Evolutionary conservation across 352 stramenopile genomes (phyloP).

Genomic region (Blastocystis sp.): DNA sequence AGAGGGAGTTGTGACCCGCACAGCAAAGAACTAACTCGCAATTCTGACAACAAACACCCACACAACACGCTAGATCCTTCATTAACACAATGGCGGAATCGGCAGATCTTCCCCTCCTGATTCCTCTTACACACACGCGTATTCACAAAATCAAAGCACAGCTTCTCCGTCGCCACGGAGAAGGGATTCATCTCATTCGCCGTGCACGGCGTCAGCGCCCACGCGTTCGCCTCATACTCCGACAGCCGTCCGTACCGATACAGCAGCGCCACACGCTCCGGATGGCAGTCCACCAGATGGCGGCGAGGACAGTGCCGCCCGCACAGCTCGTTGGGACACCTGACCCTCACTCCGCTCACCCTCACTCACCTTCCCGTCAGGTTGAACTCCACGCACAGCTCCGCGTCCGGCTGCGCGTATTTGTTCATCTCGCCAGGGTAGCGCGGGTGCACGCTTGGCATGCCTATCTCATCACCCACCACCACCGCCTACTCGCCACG

Average conservation of each 20-base stretch:
- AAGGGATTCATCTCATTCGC: constrained; percentile 54
- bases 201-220: constrained; percentile 5
- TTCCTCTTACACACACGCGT: constrained; percentile 54
- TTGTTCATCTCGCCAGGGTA: constrained; percentile 55
- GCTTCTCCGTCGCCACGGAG: background rate
- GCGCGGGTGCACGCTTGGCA: constrained; percentile 11
- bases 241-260: constrained; percentile 30
- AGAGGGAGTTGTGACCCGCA: too few species aligned
- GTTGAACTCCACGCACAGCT: constrained; percentile 49
- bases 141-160: constrained; percentile 69
- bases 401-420: background rate
- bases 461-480: constrained; percentile 2
- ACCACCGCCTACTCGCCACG: background rate
- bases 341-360: background rate
- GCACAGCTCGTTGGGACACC: constrained; percentile 28
- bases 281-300: constrained; percentile 53
- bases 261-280: constrained; percentile 30
- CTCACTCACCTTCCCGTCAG: constrained; percentile 19
- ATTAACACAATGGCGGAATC: constrained; percentile 56
- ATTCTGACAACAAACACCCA: background rate
- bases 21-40: background rate
- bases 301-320: constrained; percentile 14
- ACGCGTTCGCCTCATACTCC: constrained; percentile 20
- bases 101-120: constrained; percentile 48
- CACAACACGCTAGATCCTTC: background rate